Evolutionary conservation across 257 asterid genomes (phyloP), one percentile per base, ranked within the genome.

Genomic region (Forsythia suspensa): DNA sequence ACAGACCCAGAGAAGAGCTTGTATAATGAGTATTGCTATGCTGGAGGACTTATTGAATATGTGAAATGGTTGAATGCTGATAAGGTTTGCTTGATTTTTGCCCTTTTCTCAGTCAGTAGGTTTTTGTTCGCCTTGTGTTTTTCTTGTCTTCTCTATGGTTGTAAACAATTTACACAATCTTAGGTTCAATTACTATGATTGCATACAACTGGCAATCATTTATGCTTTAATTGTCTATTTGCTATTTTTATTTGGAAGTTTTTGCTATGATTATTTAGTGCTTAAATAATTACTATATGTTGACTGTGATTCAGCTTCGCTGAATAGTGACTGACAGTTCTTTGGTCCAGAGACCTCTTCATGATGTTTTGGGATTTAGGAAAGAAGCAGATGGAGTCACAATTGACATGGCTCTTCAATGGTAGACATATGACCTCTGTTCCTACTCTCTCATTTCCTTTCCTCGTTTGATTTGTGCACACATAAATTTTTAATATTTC

Each of bases 21-120:
- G 66, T 70, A 80, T 81, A 86, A 84, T 69, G 98, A 90, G 90
- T 96, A 91, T 81, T 84, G 77, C 82, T 96, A 91, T 88, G 98
- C 98, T 80, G 99, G 99, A 80, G 99, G 99, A 74, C 86, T 96
- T 77, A 82, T 74, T 42, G 99, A 96, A 87, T 96, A 96, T 76
- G 98, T 96, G 66, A 90, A 89, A 81, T 94, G 97, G 97, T 92
- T 96, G 76, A 96, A 94, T 82, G 86, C 92, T 46, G 99, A 94
- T 80, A 96, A 96, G 97, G 99, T 95, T 81, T 76, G 87, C 70
- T 80, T 73, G 76, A 70, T 70, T 48, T 70, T 77, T 75, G 36
- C 70, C 72, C 9, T 82, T 67, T 80, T 75, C 71, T 68, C 69
- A 8, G 34, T 61, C 38, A 61, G 38, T 51, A 3, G 44, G 3